Conservation (phyloP, 2,329 filamentous ascomycete genomes). For the Monilinia vaccinii-corymbosi region DNA sequence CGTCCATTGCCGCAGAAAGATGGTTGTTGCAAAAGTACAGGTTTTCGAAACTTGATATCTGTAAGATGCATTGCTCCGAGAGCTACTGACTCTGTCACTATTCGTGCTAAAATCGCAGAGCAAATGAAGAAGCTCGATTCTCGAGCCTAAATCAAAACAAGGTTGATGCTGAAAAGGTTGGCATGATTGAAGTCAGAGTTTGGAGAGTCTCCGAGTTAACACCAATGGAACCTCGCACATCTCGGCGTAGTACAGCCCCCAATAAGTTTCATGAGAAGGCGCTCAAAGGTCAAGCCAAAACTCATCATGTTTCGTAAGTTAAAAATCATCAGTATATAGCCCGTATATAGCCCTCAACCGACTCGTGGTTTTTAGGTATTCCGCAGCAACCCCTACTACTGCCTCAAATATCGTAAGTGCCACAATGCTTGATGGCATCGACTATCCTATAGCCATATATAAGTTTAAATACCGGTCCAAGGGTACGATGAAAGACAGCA, state of each 20-base stretch:
- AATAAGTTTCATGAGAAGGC: slow-evolving; percentile 6
- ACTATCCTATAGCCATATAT: slow-evolving; percentile 5
- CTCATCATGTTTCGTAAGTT: slow-evolving; percentile 5
- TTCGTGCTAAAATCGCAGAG: background rate
- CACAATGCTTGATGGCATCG: background rate
- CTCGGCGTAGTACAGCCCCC: no score
- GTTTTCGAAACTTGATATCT: background rate
- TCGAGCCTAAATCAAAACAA: background rate
- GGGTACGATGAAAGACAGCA: background rate
- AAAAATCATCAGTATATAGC: background rate
- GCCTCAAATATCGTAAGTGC: accelerated
- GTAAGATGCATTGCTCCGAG: background rate
- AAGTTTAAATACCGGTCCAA: slow-evolving; percentile 4
- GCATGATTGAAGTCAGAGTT: background rate
- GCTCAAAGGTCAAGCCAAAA: slow-evolving; percentile 3
- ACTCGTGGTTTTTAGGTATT: background rate
- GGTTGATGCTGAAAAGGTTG: background rate
- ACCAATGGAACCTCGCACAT: background rate
- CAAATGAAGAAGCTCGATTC: background rate
- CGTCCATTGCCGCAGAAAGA: background rate
- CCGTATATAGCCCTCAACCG: background rate
- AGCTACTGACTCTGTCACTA: background rate
- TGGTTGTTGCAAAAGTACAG: background rate
- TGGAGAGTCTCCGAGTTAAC: background rate
- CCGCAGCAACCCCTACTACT: background rate